phyloP scores from a whole-genome alignment of 768 basidiomycete genomes.

The Termitomyces heimii region DNA sequence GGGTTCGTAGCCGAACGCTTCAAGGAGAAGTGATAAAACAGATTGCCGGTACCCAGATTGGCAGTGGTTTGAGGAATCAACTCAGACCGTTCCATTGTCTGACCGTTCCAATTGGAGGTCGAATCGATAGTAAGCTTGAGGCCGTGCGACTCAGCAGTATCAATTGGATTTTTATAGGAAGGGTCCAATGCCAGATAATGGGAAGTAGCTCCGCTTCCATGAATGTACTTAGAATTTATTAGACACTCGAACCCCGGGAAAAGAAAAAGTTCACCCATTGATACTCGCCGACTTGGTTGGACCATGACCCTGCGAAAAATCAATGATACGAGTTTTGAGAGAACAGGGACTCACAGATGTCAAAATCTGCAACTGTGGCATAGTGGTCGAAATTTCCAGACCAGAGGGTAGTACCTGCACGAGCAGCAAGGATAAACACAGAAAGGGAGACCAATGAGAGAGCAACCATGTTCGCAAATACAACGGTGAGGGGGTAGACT shows the following conservation, averaged over 20 bases:
- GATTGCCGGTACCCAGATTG: conserved; percentile 51
- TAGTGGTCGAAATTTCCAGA: conserved; percentile 48
- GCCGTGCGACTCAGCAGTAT: conserved; percentile 42
- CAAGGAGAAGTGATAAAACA: conserved; percentile 62
- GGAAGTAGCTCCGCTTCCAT: conserved; percentile 46
- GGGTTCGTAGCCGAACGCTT: conserved; percentile 41
- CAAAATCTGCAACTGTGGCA: conserved; percentile 40
- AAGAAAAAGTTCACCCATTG: conserved; percentile 40
- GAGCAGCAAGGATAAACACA: conserved; percentile 25
- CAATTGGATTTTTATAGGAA: conserved; percentile 54
- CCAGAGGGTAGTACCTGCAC: conserved; percentile 51
- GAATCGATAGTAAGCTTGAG: conserved; percentile 49
- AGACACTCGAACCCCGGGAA: not conserved
- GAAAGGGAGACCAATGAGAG: conserved; percentile 27
- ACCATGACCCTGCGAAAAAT: conserved; percentile 42
- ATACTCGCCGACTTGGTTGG: conserved; percentile 46
- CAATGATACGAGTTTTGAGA: not conserved
- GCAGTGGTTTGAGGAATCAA: conserved; percentile 39
- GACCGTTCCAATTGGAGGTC: conserved; percentile 50
- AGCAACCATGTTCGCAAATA: conserved; percentile 16
- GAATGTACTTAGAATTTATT: conserved; percentile 36
- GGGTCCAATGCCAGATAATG: conserved; percentile 46
- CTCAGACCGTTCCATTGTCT: conserved; percentile 38
- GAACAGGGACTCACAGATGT: conserved; percentile 34
- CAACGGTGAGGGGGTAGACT: not conserved